phyloP scores from a whole-genome alignment of 768 basidiomycete species.

The Lactarius hatsudake region DNA sequence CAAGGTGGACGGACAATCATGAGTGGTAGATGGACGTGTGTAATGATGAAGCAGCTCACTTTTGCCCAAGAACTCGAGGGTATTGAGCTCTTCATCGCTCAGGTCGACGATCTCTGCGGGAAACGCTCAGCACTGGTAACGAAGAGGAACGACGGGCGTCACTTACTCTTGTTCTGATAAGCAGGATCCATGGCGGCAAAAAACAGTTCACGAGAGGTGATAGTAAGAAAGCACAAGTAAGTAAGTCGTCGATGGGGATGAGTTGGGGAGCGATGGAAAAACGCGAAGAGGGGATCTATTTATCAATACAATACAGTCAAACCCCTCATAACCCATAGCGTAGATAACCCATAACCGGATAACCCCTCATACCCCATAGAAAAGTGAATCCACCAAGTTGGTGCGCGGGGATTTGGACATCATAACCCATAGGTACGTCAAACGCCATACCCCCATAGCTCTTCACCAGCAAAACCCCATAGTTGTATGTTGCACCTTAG shows the following conservation, averaged over 20 bases:
- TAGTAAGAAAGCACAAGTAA: conserved; percentile 11
- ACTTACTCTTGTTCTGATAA: conserved; percentile 34
- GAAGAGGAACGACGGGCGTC: conserved; percentile 31
- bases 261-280: conserved; percentile 5
- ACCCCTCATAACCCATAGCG: no score
- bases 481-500: no score
- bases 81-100: conserved; percentile 22
- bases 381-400: no score
- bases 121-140: conserved; percentile 33
- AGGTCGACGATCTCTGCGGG: conserved; percentile 32
- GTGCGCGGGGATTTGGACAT: no score
- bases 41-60: conserved; percentile 26
- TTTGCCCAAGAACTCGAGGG: conserved; percentile 28
- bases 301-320: no score
- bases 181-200: conserved; percentile 24
- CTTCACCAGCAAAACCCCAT: no score
- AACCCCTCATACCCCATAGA: no score
- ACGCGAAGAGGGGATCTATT: neutral
- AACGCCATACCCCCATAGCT: no score
- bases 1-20: conserved; percentile 29
- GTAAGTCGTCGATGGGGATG: conserved; percentile 7
- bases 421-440: no score
- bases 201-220: conserved; percentile 21
- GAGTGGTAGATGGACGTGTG: conserved; percentile 26
- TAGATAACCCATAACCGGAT: no score